Conservation (phyloP, 2,329 filamentous ascomycete genomes). For the Thyridium curvatum region DNA sequence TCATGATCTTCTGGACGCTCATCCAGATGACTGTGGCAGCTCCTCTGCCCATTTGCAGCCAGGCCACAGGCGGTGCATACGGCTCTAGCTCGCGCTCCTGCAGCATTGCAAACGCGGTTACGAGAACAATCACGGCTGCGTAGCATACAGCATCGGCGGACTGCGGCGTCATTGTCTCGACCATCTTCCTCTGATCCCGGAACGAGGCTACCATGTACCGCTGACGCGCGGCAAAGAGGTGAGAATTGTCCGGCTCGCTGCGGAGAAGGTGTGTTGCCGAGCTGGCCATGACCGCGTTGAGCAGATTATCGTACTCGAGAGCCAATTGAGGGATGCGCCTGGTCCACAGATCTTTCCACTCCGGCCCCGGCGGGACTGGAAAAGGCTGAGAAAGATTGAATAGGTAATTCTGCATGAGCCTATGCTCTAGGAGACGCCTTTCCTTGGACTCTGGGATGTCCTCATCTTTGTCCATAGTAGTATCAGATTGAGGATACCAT, state of each 20-base stretch:
- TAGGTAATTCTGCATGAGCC: conserved; percentile 18
- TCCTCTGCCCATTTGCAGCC: conserved; percentile 12
- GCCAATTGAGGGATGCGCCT: conserved; percentile 11
- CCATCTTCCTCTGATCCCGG: conserved; percentile 16
- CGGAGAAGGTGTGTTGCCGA: conserved; percentile 16
- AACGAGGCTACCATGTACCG: conserved; percentile 17
- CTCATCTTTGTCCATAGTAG: not conserved
- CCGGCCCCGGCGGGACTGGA: conserved; percentile 8
- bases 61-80: conserved; percentile 17
- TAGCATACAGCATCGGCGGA: conserved; percentile 18
- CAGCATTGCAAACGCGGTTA: conserved; percentile 17
- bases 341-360: conserved; percentile 12
- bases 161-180: conserved; percentile 12
- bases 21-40: conserved; percentile 17
- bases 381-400: conserved; percentile 9
- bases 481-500: not conserved
- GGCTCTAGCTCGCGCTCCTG: conserved; percentile 14
- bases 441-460: conserved; percentile 14
- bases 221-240: conserved; percentile 16
- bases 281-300: conserved; percentile 14
- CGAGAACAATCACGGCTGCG: conserved; percentile 14
- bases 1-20: conserved; percentile 13
- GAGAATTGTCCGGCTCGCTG: conserved; percentile 6
- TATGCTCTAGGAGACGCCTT: conserved; percentile 18
- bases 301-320: conserved; percentile 15